Evolutionary conservation across 805 yeast genomes (phyloP), one percentile per base, ranked within the genome.

Genomic region (Candida boleticola): DNA sequence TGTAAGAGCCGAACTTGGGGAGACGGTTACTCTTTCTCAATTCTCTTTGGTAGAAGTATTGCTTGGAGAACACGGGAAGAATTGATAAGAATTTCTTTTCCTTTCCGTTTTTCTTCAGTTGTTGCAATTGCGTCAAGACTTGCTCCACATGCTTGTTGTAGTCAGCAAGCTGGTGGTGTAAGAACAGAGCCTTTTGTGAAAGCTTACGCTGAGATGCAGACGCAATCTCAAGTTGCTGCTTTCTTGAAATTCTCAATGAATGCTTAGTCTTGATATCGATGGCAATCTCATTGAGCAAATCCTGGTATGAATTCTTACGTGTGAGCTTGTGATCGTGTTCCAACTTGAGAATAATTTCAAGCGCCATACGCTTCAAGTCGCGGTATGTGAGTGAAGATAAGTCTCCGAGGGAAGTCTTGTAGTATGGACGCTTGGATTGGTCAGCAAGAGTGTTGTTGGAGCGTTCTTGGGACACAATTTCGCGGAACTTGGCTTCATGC

Each of bases 271-370:
- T 57, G 48, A 93, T 88, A 48, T 92, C 97, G 41, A 74, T 64
- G 0, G 97, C 95, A 47, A 93, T 83, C 48, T 86, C 88, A 54
- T 89, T 89, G 44, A 93, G 63, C 11, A 93, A 57, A 18, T 77
- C 81, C 57, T 93, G 98, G 60, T 82, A 88, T 16, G 84, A 80
- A 55, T 88, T 79, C 25, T 73, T 66, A 44, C 95, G 74, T 2
- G 83, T 70, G 6, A 90, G 73, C 30, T 72, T 62, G 1, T 88
- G 89, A 56, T 77, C 62, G 1, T 73, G 58, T 55, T 92, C 97
- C 39, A 93, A 66, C 52, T 88, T 88, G 40, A 89, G 67, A 2
- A 92, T 74, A 44, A 83, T 76, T 51, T 85, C 89, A 27, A 93
- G 64, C 0, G 95, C 83, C 51, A 79, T 64, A 46, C 79, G 82